Percentiles rank a stretch among this genome's conserved stretches.
Conservation (phyloP, 2,329 filamentous ascomycete species). For the Xylaria sp. region DNA sequence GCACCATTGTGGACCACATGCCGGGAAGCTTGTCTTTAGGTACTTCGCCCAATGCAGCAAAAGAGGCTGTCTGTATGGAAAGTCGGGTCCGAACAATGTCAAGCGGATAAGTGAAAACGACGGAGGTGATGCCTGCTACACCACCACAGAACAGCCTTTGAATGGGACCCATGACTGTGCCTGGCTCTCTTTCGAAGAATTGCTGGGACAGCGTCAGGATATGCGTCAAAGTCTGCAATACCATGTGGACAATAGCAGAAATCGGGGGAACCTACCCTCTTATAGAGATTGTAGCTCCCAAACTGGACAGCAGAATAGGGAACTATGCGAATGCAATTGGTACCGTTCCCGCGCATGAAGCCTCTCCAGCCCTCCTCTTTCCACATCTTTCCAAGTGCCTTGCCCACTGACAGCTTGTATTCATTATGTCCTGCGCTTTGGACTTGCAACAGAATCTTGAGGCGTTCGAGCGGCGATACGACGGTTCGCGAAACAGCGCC, state of each 20-base stretch:
- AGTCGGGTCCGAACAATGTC: slow-evolving; percentile 96
- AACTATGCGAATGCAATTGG: slow-evolving; percentile 97
- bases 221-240: neutral
- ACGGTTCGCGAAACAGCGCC: slow-evolving; percentile 98
- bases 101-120: slow-evolving; percentile 93
- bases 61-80: slow-evolving; percentile 98
- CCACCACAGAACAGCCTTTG: slow-evolving; percentile 89
- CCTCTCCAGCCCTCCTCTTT: slow-evolving; percentile 95
- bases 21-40: slow-evolving; percentile 78
- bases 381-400: slow-evolving; percentile 95
- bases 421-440: slow-evolving; percentile 91
- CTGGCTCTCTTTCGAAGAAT: slow-evolving; percentile 81
- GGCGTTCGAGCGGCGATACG: slow-evolving; percentile 91
- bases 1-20: slow-evolving; percentile 85
- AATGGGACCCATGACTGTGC: slow-evolving; percentile 77
- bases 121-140: slow-evolving; percentile 92
- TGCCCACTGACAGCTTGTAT: slow-evolving; percentile 91
- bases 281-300: slow-evolving; percentile 97
- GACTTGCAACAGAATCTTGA: slow-evolving; percentile 98
- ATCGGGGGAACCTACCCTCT: slow-evolving; percentile 70
- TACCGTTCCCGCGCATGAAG: slow-evolving; percentile 97
- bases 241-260: neutral
- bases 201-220: slow-evolving; percentile 55
- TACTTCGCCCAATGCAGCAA: slow-evolving; percentile 76
- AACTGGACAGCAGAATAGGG: slow-evolving; percentile 99